Percentiles rank a stretch among this genome's conserved stretches.
phyloP scores from a whole-genome alignment of 116 monocot genomes.

The Iris pallida region DNA sequence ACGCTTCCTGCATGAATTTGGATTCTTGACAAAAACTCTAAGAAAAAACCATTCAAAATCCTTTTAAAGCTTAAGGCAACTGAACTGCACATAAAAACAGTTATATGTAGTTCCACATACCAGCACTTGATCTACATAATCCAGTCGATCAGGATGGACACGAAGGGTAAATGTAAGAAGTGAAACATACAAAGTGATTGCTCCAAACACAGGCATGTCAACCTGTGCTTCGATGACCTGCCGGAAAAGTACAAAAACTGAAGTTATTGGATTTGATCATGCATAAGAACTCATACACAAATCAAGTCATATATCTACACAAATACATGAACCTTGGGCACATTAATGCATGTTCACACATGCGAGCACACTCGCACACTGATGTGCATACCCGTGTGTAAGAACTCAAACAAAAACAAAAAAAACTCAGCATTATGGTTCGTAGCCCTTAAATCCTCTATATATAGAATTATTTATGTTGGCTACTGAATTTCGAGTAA shows the following conservation, averaged over 20 bases:
- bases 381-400: too few species aligned
- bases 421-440: too few species aligned
- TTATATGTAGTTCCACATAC: conserved; percentile 26
- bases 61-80: background rate
- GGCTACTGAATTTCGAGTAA: too few species aligned
- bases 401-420: too few species aligned
- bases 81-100: background rate
- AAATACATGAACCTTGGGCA: too few species aligned
- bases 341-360: too few species aligned
- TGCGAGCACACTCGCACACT: too few species aligned
- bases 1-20: background rate
- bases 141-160: conserved; percentile 95
- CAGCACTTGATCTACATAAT: conserved; percentile 98
- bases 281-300: background rate
- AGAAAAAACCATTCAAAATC: background rate
- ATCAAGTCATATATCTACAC: too few species aligned
- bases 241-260: conserved; percentile 1
- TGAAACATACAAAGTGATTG: conserved; percentile 82
- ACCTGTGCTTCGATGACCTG: conserved; percentile 96
- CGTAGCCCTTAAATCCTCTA: too few species aligned
- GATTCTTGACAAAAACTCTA: background rate
- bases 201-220: conserved; percentile 93
- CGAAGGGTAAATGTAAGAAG: conserved; percentile 95
- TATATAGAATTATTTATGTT: too few species aligned
- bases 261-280: background rate